Evolutionary conservation across 352 stramenopile species (phyloP), one percentile per base, ranked within the genome.

Genomic region (Heterotrichella gracilis): DNA sequence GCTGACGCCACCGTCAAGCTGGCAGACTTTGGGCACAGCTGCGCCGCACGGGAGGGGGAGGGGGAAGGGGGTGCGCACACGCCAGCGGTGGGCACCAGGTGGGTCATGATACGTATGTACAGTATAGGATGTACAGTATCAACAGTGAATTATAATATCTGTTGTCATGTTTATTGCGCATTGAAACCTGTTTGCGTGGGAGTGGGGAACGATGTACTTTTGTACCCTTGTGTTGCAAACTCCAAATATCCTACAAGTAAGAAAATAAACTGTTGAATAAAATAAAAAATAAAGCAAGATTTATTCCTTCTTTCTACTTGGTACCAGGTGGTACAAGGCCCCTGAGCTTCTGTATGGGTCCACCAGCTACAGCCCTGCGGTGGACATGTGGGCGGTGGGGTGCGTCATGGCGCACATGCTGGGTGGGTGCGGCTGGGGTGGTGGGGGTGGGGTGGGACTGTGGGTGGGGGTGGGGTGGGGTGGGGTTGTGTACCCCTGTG

Each of bases 361-460:
- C n/a, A 86, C 86, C 70, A 80, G 86, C 70, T 96, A 96, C 75
- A 90, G 85, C 20, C 85, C 86, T 66, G 78, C 85, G 2, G 85
- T 96, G 14, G 88, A 96, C 73, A 83, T 96, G 72, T 96, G 87
- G 87, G 86, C 85, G 3, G 82, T 90, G 0, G 88, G 88, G 14
- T 95, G 87, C 71, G 94, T 95, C 74, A 86, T 95, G 25, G 88
- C 81, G 0, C 85, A 94, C 39, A 17, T 63, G 39, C 17, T 63
- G 41, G 39, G 39, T n/a, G n/a, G n/a, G n/a, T n/a, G n/a, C n/a
- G n/a, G n/a, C n/a, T n/a, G n/a, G n/a, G n/a, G n/a, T n/a, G n/a
- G n/a, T n/a, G n/a, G n/a, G n/a, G n/a, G n/a, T n/a, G n/a, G n/a
- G n/a, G n/a, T n/a, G n/a, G n/a, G n/a, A n/a, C n/a, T n/a, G n/a